Percentiles rank a stretch among this genome's conserved stretches.
phyloP scores from a whole-genome alignment of 257 asterid genomes.

The Echites panduratus region DNA sequence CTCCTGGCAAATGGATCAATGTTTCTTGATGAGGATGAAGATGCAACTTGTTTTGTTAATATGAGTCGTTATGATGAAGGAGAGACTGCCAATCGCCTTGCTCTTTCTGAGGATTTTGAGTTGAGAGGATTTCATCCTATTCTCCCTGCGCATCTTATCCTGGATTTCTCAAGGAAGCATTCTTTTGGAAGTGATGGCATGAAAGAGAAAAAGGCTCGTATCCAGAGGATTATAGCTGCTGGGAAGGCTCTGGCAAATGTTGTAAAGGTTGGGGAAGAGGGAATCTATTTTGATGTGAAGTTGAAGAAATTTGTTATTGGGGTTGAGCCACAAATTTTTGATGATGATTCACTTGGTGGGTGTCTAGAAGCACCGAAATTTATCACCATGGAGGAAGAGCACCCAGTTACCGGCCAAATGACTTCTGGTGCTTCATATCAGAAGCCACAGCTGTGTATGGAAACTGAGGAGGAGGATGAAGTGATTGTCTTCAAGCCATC shows the following conservation, averaged over 20 bases:
- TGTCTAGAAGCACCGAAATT: slow-evolving; percentile 31
- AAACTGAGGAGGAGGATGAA: slow-evolving; percentile 72
- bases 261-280: slow-evolving; percentile 54
- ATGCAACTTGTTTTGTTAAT: slow-evolving; percentile 70
- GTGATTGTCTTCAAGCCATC: slow-evolving; percentile 87
- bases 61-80: slow-evolving; percentile 82
- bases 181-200: slow-evolving; percentile 56
- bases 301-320: slow-evolving; percentile 66
- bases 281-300: slow-evolving; percentile 56
- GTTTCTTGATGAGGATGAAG: slow-evolving; percentile 56
- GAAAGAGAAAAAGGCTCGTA: slow-evolving; percentile 56
- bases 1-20: slow-evolving; percentile 55
- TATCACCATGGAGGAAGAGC: slow-evolving; percentile 23
- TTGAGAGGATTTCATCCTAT: slow-evolving; percentile 88
- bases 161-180: slow-evolving; percentile 79
- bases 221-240: slow-evolving; percentile 80
- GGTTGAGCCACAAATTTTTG: slow-evolving; percentile 47
- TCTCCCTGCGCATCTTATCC: slow-evolving; percentile 76
- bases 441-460: slow-evolving; percentile 32
- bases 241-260: slow-evolving; percentile 82
- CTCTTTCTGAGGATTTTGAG: slow-evolving; percentile 89
- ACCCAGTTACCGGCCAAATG: slow-evolving; percentile 23
- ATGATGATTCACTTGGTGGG: slow-evolving; percentile 36
- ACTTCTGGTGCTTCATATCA: slow-evolving; percentile 23
- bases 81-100: slow-evolving; percentile 75